Evolutionary conservation across 805 yeast species (phyloP), one percentile per base, ranked within the genome.

Genomic region (Lachancea cidri): DNA sequence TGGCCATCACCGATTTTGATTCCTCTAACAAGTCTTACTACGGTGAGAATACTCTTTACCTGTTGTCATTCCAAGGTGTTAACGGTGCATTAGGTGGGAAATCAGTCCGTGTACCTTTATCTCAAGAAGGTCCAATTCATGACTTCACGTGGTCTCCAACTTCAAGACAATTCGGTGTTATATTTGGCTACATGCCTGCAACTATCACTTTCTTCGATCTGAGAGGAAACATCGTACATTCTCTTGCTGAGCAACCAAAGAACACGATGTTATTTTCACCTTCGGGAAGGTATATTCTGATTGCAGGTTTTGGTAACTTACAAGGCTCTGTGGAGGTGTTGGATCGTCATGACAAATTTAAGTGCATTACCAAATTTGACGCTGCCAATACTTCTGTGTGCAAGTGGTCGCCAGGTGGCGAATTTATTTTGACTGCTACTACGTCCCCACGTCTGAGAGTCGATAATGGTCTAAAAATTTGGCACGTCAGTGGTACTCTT

Each of bases 331-430:
- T 93, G 44, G 98, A 94, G 62, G 83, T 93, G 46, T 81, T 88
- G 60, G 98, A 93, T 69, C 84, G 97, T 60, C 86, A 81, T 62
- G 80, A 83, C 59, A 83, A 85, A 64, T 91, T 88, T 63, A 67
- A 73, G 42, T 85, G 86, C 62, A 77, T 93, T 39, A 72, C 88
- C 16, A 74, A 86, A 15, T 83, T 93, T 57, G 86, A 86, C 58
- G 98, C 98, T 11, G 69, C 96, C 34, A 94, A 93, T 68, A 88
- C 98, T 13, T 83, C 95, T n/a, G 94, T 83, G 34, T 91, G 96
- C 63, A 86, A 86, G 62, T 93, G 98, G 98, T 81, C 94, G 2
- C 99, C 99, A 7, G 95, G 93, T 66, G 98, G 98, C 29, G 80
- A 93, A 57, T 88, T 74, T 58, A 79, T 93, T 43, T 68, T 93